A percentile compares a stretch with the other conserved stretches of the same genome.
phyloP scores from a whole-genome alignment of 495 filamentous ascomycete genomes.

The Aspergillus olivimuriae region DNA sequence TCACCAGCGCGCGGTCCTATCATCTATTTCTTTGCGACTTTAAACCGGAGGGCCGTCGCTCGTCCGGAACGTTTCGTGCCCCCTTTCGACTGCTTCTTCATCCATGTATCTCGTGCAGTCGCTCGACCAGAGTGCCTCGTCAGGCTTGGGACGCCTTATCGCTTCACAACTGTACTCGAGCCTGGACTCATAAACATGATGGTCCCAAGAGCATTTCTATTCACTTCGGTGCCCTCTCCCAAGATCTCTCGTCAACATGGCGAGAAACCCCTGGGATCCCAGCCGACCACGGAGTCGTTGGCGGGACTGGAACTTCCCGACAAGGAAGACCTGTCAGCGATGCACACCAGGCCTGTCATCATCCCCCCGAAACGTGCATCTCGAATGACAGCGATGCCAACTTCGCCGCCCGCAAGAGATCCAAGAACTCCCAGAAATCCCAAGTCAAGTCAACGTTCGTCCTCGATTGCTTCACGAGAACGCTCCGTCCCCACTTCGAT shows the following conservation, averaged over 20 bases:
- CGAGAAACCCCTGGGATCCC: constrained; percentile 8
- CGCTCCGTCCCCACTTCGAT: constrained; percentile 30
- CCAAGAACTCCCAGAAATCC: constrained; percentile 17
- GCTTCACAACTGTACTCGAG: constrained; percentile 6
- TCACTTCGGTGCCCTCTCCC: constrained; percentile 25
- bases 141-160: constrained; percentile 25
- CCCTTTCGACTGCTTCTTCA: constrained; percentile 10
- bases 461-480: constrained; percentile 26
- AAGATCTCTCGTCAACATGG: constrained; percentile 16
- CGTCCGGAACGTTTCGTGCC: constrained; percentile 3
- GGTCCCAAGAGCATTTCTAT: constrained; percentile 41
- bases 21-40: background rate
- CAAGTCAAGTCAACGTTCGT: constrained; percentile 22
- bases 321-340: constrained; percentile 6
- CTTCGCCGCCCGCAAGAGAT: constrained; percentile 1
- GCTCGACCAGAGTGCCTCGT: constrained; percentile 44
- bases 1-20: constrained; percentile 7
- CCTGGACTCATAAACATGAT: constrained; percentile 27
- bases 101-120: constrained; percentile 44
- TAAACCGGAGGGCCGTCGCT: constrained; percentile 12
- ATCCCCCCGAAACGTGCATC: constrained; percentile 37
- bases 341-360: constrained; percentile 33
- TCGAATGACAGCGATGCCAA: constrained; percentile 15
- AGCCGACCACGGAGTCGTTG: constrained; percentile 2
- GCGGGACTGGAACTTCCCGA: constrained; percentile 12